Evolutionary conservation across 257 asterid species (phyloP), one percentile per base, ranked within the genome.

Genomic region (Przewalskia tangutica): DNA sequence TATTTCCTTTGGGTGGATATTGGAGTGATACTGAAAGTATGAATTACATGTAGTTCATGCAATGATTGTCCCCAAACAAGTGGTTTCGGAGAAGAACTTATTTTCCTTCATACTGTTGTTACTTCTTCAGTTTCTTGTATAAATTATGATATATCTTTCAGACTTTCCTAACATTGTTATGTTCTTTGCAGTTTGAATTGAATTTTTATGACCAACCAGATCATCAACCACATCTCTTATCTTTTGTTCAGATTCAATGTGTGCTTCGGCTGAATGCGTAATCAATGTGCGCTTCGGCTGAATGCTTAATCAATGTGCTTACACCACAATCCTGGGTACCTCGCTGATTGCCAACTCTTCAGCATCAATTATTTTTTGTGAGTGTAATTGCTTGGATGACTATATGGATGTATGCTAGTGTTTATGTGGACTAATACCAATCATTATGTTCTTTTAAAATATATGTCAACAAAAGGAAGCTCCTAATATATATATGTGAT

Each of bases 31-130:
- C n/a, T n/a, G n/a, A n/a, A n/a, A n/a, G n/a, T n/a, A n/a, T n/a
- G n/a, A n/a, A n/a, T n/a, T n/a, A n/a, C n/a, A 70, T 93, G 98
- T 88, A 87, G 89, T 88, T 81, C 96, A 46, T 94, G 98, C 87
- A 84, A 81, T 76, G 85, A 89, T 87, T 94, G 97, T 84, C 98
- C 98, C 8, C 89, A 46, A 53, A 88, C 81, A 54, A 95, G 97
- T 86, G 98, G 94, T 82, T 87, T 95, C 78, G 96, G 97, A 81
- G 98, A 93, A 90, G 85, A 51, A 27, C 48, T 34, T 16, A 79
- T 81, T 83, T 44, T 65, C 70, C 53, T 70, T 42, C n/a, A n/a
- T 68, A 36, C 54, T 77, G 66, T 54, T 77, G 20, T 86, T 36
- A 18, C 13, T 62, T 23, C 58, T 76, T 79, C n/a, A 14, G 13